Conservation (phyloP, 2,329 filamentous ascomycete genomes). For the Exserohilum rostratum region DNA sequence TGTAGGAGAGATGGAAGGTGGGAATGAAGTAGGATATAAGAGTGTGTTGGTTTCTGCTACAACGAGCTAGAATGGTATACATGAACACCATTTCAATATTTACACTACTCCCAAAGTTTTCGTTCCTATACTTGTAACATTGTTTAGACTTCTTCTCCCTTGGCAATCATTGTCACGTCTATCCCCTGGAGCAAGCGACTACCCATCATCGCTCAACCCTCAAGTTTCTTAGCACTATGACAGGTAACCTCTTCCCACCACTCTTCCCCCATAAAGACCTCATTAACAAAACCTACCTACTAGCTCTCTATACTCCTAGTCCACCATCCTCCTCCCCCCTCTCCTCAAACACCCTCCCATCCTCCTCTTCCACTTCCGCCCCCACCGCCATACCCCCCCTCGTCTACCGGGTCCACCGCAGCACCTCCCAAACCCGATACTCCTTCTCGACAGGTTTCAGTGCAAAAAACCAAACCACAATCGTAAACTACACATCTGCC, state of each 20-base stretch:
- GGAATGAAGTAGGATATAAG: slow-evolving; percentile 7
- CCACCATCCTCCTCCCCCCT: slow-evolving; percentile 1
- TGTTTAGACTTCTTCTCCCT: not conserved
- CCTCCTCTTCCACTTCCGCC: slow-evolving; percentile 7
- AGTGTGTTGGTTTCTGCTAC: not conserved
- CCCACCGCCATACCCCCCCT: slow-evolving; percentile 32
- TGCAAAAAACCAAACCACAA: slow-evolving; percentile 45
- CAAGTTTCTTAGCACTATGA: slow-evolving; percentile 15
- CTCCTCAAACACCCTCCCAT: not conserved
- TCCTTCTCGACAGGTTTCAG: slow-evolving; percentile 39
- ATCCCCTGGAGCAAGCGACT: not conserved
- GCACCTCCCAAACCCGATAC: slow-evolving; percentile 39
- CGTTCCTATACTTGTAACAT: not conserved
- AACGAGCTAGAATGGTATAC: not conserved
- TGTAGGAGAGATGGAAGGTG: not conserved
- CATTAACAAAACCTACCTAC: not conserved
- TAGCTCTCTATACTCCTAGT: slow-evolving; percentile 18
- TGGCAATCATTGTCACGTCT: not conserved
- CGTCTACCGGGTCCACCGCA: slow-evolving; percentile 42
- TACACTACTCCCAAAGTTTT: too few species aligned
- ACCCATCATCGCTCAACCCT: not conserved
- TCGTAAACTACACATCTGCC: slow-evolving; percentile 31
- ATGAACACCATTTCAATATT: too few species aligned
- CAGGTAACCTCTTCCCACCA: slow-evolving; percentile 10
- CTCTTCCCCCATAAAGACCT: not conserved